Evolutionary conservation across 306 rosid species (phyloP).

Genomic region (Ammopiptanthus mongolicus): DNA sequence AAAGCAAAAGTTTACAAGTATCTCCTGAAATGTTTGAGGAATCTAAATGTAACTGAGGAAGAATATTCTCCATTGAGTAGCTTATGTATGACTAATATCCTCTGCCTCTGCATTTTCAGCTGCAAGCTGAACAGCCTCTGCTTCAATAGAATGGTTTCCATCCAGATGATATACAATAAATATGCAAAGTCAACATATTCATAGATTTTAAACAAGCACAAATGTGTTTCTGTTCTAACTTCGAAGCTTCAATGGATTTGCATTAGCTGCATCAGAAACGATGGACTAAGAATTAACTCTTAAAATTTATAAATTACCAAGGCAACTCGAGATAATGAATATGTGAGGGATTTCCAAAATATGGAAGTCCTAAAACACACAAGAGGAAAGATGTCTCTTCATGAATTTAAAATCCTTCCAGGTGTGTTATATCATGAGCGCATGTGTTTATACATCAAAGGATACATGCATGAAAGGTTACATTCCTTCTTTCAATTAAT

Average conservation of each 20-base stretch:
- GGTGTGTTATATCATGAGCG: too few species aligned
- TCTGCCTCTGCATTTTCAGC: conserved; percentile 60
- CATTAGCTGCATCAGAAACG: conserved; percentile 61
- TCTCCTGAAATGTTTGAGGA: conserved; percentile 32
- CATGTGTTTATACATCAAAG: too few species aligned
- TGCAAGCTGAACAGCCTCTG: conserved; percentile 78
- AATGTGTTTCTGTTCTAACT: not conserved
- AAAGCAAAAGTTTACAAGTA: not conserved
- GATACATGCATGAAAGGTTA: too few species aligned
- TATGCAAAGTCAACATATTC: not conserved
- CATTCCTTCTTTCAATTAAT: too few species aligned
- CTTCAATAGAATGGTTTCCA: conserved; percentile 20
- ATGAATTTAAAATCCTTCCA: too few species aligned
- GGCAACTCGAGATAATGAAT: not conserved
- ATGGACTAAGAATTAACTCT: not conserved
- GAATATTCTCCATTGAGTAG: conserved; percentile 72
- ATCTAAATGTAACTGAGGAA: conserved; percentile 51
- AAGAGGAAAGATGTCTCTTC: too few species aligned
- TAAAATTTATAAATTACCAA: not conserved
- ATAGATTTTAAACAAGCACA: not conserved
- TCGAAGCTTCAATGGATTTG: conserved; percentile 38
- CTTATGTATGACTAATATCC: conserved; percentile 46
- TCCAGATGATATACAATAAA: not conserved
- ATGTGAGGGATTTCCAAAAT: too few species aligned
- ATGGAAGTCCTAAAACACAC: too few species aligned